phyloP scores from a whole-genome alignment of 352 stramenopile species.

The Phytophthora citricola region DNA sequence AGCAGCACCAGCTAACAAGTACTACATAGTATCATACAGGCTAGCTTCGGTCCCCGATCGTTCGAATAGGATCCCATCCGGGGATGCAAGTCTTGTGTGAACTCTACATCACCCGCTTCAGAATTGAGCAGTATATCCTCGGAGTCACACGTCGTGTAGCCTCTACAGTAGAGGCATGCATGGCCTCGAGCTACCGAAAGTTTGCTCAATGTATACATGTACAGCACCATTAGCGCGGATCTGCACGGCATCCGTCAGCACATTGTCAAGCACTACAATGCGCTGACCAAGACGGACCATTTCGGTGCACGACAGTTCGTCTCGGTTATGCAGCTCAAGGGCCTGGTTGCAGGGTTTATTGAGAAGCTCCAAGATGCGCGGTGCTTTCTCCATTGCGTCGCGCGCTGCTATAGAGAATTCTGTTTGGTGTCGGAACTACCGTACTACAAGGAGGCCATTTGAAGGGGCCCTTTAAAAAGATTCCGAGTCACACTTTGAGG shows the following conservation, averaged over 20 bases:
- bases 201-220: no score
- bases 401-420: no score
- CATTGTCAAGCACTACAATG: slow-evolving; percentile 9
- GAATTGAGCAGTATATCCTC: neutral
- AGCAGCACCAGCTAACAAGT: neutral
- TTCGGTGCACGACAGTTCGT: slow-evolving; percentile 12
- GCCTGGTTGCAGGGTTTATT: no score
- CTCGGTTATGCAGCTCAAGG: neutral
- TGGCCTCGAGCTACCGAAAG: neutral
- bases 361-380: no score
- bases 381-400: no score
- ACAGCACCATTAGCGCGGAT: neutral
- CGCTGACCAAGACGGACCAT: slow-evolving; percentile 7
- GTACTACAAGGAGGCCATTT: no score
- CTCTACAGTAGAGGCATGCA: neutral
- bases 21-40: no score
- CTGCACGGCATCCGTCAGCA: slow-evolving; percentile 2
- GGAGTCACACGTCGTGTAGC: neutral
- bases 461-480: no score
- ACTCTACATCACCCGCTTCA: slow-evolving; percentile 12
- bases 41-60: neutral
- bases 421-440: no score
- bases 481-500: no score
- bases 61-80: slow-evolving; percentile 12
- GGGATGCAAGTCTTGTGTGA: slow-evolving; percentile 9